A percentile compares a stretch with the other conserved stretches of the same genome.
phyloP scores from a whole-genome alignment of 257 asterid species.

The Rhazya stricta region DNA sequence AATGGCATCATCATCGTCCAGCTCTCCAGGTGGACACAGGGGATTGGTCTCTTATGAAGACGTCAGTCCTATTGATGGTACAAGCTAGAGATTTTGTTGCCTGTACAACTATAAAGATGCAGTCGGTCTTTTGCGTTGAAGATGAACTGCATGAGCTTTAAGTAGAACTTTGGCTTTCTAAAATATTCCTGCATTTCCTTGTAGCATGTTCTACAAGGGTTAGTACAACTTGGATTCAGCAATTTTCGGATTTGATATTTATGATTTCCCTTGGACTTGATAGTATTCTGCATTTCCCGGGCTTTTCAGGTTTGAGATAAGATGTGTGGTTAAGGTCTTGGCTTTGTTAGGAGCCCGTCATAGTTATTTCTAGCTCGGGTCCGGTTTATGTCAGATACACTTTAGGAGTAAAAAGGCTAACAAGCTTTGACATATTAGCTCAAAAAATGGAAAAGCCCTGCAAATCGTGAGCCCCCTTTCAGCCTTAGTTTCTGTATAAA shows the following conservation, averaged over 20 bases:
- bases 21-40: slow-evolving; percentile 52
- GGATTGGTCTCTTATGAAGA: slow-evolving; percentile 82
- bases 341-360: not conserved
- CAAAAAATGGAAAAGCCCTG: no score
- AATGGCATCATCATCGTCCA: slow-evolving; percentile 38
- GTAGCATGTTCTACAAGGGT: not conserved
- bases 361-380: no score
- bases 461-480: no score
- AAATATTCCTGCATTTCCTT: not conserved
- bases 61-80: slow-evolving; percentile 52
- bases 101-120: not conserved
- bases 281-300: not conserved
- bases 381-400: no score
- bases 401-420: no score
- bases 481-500: no score
- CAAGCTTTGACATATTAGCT: no score
- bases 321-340: not conserved
- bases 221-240: no score
- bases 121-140: not conserved
- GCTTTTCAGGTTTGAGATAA: not conserved
- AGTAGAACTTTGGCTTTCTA: not conserved
- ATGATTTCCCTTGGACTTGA: not conserved
- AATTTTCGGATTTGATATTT: not conserved
- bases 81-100: slow-evolving; percentile 27
- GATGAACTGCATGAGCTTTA: not conserved